These are phyloP conservation scores for Monosporozyma solicola DNA, from an alignment of 805 yeast species.

Conservation along the genomic window DNA sequence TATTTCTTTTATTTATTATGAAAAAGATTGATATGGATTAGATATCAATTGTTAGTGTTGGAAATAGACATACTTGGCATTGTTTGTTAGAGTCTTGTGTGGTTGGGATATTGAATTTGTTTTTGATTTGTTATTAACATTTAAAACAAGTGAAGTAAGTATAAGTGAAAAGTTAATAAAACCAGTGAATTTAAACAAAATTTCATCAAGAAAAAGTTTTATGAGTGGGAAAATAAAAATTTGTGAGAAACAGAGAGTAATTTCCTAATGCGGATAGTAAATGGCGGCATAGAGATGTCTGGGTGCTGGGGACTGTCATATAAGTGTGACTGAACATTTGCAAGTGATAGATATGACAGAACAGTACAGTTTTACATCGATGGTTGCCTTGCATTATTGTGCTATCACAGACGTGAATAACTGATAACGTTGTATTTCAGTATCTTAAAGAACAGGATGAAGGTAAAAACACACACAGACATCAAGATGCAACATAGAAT, in stretches of 20 bases:
- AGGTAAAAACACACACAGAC: too few species aligned
- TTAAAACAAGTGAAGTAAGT: neutral
- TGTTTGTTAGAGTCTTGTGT: neutral
- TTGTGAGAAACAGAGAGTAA: too few species aligned
- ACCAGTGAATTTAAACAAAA: neutral
- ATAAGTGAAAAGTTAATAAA: neutral
- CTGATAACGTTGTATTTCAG: too few species aligned
- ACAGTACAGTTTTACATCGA: too few species aligned
- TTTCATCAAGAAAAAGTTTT: neutral
- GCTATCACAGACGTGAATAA: too few species aligned
- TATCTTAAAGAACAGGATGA: too few species aligned
- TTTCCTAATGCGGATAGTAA: neutral
- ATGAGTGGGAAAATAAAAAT: neutral
- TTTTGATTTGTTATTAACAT: neutral
- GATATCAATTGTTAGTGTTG: neutral
- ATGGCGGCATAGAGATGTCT: neutral
- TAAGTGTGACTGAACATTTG: too few species aligned
- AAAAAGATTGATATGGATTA: neutral
- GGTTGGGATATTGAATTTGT: neutral
- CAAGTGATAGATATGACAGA: too few species aligned
- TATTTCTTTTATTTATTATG: neutral
- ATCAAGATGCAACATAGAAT: too few species aligned
- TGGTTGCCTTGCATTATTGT: too few species aligned
- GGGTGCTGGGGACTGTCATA: neutral
- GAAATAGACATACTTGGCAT: constrained; percentile 17